phyloP scores from a whole-genome alignment of 2,329 filamentous ascomycete species.

The Botrytis hyacinthi region DNA sequence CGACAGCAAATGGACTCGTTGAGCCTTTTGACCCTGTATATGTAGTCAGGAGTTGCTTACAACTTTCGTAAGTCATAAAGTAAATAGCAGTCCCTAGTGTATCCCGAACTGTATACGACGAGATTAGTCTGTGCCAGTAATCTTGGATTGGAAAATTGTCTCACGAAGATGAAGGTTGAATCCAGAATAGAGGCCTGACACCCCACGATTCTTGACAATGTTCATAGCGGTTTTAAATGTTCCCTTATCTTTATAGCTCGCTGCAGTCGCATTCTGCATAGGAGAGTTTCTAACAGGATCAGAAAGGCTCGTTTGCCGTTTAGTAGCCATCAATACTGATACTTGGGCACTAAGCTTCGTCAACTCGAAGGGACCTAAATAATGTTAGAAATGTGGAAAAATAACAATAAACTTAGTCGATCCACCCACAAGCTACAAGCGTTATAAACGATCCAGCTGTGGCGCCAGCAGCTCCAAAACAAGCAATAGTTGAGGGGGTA shows the following conservation, averaged over 20 bases:
- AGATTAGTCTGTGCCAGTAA: slow-evolving; percentile 2
- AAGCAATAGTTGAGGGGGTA: slow-evolving; percentile 68
- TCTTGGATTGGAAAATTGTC: slow-evolving; percentile 39
- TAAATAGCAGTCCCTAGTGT: slow-evolving; percentile 82
- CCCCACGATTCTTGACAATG: slow-evolving; percentile 71
- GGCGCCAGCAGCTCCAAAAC: slow-evolving; percentile 75
- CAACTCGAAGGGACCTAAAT: slow-evolving; percentile 73
- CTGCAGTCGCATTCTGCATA: slow-evolving; percentile 40
- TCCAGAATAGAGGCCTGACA: slow-evolving; percentile 74
- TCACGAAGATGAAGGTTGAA: slow-evolving; percentile 75
- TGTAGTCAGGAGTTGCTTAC: slow-evolving; percentile 77
- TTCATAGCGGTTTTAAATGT: slow-evolving; percentile 74
- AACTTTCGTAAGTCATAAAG: slow-evolving; percentile 86
- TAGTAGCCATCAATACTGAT: slow-evolving; percentile 69
- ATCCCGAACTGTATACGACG: slow-evolving; percentile 61
- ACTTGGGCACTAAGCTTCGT: slow-evolving; percentile 88
- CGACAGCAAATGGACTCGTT: slow-evolving; percentile 76
- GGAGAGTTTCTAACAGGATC: slow-evolving; percentile 33
- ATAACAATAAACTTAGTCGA: not conserved
- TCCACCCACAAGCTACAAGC: slow-evolving; percentile 66
- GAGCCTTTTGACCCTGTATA: slow-evolving; percentile 68
- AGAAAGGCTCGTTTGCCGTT: slow-evolving; percentile 45
- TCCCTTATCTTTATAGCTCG: slow-evolving; percentile 75
- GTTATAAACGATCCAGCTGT: slow-evolving; percentile 79
- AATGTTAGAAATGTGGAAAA: slow-evolving; percentile 22